phyloP scores from a whole-genome alignment of 176 grass and related monocot species.

The Hyparrhenia diplandra region DNA sequence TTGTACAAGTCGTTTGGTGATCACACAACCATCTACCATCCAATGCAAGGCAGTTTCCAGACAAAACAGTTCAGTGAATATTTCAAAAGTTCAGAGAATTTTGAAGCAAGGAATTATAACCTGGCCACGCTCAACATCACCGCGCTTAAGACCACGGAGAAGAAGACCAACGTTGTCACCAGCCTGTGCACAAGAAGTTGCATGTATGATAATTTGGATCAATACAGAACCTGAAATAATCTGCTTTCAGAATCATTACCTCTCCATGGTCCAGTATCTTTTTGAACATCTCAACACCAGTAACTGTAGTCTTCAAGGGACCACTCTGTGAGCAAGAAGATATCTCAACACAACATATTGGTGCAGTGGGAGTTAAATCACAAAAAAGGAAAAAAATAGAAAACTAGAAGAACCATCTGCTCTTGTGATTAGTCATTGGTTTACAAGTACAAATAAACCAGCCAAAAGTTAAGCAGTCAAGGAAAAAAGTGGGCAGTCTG shows the following conservation, averaged over 20 bases:
- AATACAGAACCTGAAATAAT: neutral
- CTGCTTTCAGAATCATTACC: constrained; percentile 37
- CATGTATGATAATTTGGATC: neutral
- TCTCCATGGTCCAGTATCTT: constrained; percentile 97
- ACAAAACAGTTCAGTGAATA: neutral
- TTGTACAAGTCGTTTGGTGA: neutral
- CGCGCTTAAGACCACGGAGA: constrained; percentile 89
- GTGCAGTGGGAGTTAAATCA: neutral
- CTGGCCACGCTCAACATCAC: constrained; percentile 93
- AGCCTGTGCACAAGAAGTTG: constrained; percentile 40
- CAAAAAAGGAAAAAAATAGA: neutral
- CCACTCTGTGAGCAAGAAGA: constrained; percentile 51
- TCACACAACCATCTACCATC: neutral
- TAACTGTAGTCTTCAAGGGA: constrained; percentile 90
- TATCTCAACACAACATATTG: neutral
- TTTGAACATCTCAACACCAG: constrained; percentile 99
- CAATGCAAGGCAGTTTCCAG: neutral
- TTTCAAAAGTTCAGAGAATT: neutral
- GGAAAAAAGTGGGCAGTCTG: neutral
- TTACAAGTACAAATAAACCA: neutral
- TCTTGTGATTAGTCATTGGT: neutral
- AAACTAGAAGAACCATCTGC: neutral
- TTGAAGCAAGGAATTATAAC: constrained; percentile 28
- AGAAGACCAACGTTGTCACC: constrained; percentile 97
- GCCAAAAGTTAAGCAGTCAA: neutral